Percentiles rank a stretch among this genome's conserved stretches.
Evolutionary conservation across 257 asterid genomes (phyloP).

Genomic region (Solanum piurae): DNA sequence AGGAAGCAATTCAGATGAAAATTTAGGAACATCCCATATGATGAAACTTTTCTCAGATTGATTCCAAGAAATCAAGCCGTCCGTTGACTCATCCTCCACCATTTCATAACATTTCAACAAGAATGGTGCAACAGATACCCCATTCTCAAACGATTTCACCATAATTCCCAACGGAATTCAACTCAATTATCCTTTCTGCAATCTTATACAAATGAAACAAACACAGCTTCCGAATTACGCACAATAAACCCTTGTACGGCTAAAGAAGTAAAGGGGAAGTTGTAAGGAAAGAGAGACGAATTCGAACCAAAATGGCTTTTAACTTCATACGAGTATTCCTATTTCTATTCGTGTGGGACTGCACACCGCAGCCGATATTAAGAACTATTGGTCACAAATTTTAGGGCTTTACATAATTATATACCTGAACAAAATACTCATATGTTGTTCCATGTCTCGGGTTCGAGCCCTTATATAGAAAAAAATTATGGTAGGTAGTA

Average conservation of each 20-base stretch:
- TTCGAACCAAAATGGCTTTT: background rate
- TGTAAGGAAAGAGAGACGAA: background rate
- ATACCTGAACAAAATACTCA: background rate
- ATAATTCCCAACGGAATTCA: constrained; percentile 13
- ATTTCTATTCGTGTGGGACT: background rate
- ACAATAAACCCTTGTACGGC: background rate
- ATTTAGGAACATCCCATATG: constrained; percentile 60
- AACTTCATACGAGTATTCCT: background rate
- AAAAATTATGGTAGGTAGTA: background rate
- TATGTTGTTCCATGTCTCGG: background rate
- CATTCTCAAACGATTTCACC: constrained; percentile 74
- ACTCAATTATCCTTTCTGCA: background rate
- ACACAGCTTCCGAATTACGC: background rate
- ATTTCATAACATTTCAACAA: constrained; percentile 78
- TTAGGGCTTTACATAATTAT: background rate
- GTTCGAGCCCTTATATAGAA: background rate
- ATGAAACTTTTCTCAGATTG: constrained; percentile 52
- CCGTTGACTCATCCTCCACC: constrained; percentile 75
- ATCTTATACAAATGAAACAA: background rate
- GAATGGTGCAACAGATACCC: constrained; percentile 59
- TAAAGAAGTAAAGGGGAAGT: background rate
- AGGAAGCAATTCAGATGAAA: constrained; percentile 58
- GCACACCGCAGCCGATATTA: background rate
- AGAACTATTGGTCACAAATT: background rate
- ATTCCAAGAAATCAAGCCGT: constrained; percentile 76